Evolutionary conservation across 352 stramenopile genomes (phyloP).

Genomic region (Pythium pectinolyticum): DNA sequence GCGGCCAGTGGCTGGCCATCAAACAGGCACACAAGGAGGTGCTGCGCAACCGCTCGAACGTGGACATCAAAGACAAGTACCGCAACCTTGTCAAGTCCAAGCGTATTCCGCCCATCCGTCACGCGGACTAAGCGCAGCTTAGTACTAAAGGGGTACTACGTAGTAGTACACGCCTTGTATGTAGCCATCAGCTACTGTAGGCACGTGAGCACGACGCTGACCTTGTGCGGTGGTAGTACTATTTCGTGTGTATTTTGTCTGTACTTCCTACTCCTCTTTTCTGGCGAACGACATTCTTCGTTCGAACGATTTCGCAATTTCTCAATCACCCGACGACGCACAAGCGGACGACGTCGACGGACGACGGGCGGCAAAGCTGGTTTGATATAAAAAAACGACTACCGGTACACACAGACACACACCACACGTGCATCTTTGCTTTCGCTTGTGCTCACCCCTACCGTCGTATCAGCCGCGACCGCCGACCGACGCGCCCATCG

Average conservation of each 20-base stretch:
- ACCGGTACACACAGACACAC: neutral
- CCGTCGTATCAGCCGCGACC: slow-evolving; percentile 43
- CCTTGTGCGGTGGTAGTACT: too few species aligned
- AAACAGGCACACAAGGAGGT: slow-evolving; percentile 51
- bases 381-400: slow-evolving; percentile 9
- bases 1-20: slow-evolving; percentile 62
- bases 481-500: slow-evolving; percentile 62
- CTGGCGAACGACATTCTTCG: neutral
- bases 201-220: too few species aligned
- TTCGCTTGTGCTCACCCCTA: neutral
- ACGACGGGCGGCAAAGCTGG: slow-evolving; percentile 3
- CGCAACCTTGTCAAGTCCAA: slow-evolving; percentile 63
- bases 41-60: slow-evolving; percentile 57
- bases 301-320: neutral
- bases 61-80: slow-evolving; percentile 86
- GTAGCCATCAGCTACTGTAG: too few species aligned
- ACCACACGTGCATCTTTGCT: slow-evolving; percentile 10
- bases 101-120: slow-evolving; percentile 31
- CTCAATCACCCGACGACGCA: too few species aligned
- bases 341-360: too few species aligned
- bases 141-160: too few species aligned
- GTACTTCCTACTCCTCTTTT: neutral
- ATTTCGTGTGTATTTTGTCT: too few species aligned
- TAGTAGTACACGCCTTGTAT: too few species aligned
- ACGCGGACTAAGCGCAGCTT: neutral